A percentile compares a stretch with the other conserved stretches of the same genome.
phyloP scores from a whole-genome alignment of 2,329 filamentous ascomycete genomes.

The Paramyrothecium roridum region DNA sequence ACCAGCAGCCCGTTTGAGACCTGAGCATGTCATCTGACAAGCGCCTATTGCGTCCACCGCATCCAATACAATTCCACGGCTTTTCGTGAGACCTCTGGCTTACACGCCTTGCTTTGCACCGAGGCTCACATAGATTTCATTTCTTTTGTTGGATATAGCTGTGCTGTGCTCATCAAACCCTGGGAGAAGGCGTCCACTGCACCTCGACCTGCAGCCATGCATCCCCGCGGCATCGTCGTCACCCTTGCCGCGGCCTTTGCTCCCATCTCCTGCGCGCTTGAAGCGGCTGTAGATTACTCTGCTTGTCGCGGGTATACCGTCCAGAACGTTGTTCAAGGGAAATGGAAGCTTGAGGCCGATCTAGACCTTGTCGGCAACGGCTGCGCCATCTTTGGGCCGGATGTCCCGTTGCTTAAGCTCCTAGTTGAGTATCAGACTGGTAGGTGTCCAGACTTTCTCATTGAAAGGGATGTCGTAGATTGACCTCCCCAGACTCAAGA shows the following conservation, averaged over 20 bases:
- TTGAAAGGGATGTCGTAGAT: background rate
- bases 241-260: background rate
- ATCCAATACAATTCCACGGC: too few relatives aligned
- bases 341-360: background rate
- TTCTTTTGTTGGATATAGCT: too few relatives aligned
- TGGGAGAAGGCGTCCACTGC: too few relatives aligned
- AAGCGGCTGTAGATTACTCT: background rate
- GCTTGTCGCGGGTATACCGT: background rate
- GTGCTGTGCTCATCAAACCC: too few relatives aligned
- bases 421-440: conserved; percentile 28
- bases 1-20: too few relatives aligned
- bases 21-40: too few relatives aligned
- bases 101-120: too few relatives aligned
- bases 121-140: too few relatives aligned
- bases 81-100: too few relatives aligned
- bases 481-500: conserved; percentile 29
- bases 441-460: conserved; percentile 2
- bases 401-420: conserved; percentile 14
- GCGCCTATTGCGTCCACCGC: too few relatives aligned
- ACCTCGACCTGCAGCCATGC: too few relatives aligned
- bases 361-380: background rate
- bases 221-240: background rate
- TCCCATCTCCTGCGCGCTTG: background rate
- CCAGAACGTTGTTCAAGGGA: background rate
- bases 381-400: background rate